These are phyloP conservation scores for Termitomyces eurrhizus DNA, from an alignment of 768 basidiomycete genomes.

Conservation along the genomic window DNA sequence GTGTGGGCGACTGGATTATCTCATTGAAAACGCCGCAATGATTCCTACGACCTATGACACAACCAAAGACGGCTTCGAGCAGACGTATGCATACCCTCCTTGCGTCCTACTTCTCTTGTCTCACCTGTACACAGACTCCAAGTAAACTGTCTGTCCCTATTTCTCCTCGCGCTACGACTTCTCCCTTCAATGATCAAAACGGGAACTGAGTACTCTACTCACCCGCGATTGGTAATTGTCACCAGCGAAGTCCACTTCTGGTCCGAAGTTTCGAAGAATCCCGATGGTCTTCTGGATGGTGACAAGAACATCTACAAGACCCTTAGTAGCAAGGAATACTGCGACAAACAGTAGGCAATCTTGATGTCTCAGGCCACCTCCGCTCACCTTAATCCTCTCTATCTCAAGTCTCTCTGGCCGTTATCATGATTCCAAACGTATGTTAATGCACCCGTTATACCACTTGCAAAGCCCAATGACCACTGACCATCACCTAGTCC, in stretches of 20 bases:
- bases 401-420: not conserved
- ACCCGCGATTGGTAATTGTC: constrained; percentile 38
- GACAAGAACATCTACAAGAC: constrained; percentile 11
- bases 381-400: not conserved
- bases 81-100: constrained; percentile 24
- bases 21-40: constrained; percentile 43
- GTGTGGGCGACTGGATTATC: constrained; percentile 34
- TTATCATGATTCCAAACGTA: not conserved
- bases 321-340: constrained; percentile 23
- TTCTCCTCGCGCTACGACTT: constrained; percentile 36
- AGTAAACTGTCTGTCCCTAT: constrained; percentile 39
- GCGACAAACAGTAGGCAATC: not conserved
- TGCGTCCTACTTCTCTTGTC: not conserved
- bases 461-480: not conserved
- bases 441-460: not conserved
- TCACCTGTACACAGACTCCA: constrained; percentile 32
- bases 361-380: not conserved
- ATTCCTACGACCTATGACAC: constrained; percentile 4
- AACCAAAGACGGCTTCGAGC: constrained; percentile 44
- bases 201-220: constrained; percentile 22
- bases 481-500: constrained; percentile 18
- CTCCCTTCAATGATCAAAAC: constrained; percentile 40
- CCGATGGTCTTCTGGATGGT: constrained; percentile 14
- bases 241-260: constrained; percentile 38
- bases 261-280: constrained; percentile 19